Conservation (phyloP, 139 green algal genomes). For the Coccomyxa sp. region DNA sequence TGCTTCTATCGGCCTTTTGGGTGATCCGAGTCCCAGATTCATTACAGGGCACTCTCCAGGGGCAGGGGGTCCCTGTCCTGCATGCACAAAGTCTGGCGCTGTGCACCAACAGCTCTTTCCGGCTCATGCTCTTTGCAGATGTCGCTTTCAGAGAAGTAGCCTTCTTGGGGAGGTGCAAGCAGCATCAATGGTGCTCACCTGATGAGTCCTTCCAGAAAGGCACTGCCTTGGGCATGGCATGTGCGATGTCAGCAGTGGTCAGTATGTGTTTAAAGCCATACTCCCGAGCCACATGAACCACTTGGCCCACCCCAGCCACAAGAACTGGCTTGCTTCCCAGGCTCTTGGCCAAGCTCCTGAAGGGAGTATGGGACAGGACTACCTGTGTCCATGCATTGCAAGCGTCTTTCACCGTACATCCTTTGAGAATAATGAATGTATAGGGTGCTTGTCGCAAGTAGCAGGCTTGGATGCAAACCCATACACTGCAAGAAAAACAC, state of each 20-base stretch:
- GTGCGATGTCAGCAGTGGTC: conserved; percentile 49
- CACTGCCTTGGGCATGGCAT: conserved; percentile 34
- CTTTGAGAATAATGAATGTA: too few relatives aligned
- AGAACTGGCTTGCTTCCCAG: conserved; percentile 56
- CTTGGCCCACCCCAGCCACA: conserved; percentile 47
- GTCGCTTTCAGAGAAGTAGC: not conserved
- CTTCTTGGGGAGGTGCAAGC: not conserved
- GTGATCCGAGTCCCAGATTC: conserved; percentile 26
- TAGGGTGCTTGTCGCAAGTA: too few relatives aligned
- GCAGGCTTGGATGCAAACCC: too few relatives aligned
- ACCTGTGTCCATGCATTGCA: conserved; percentile 43
- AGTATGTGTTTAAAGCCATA: conserved; percentile 66
- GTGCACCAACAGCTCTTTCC: not conserved
- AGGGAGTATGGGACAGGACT: conserved; percentile 74
- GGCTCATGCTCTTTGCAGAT: too few relatives aligned
- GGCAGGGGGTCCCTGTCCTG: not conserved
- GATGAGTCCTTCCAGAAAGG: conserved; percentile 39
- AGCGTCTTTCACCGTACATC: not conserved
- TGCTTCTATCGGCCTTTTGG: conserved; percentile 45
- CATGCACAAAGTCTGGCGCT: not conserved
- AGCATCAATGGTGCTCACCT: not conserved
- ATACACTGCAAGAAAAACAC: too few relatives aligned
- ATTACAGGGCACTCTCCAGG: not conserved
- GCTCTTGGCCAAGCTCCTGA: conserved; percentile 40
- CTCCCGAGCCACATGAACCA: conserved; percentile 42